phyloP scores from a whole-genome alignment of 2,329 filamentous ascomycete species.

The Furcasterigmium furcatum region DNA sequence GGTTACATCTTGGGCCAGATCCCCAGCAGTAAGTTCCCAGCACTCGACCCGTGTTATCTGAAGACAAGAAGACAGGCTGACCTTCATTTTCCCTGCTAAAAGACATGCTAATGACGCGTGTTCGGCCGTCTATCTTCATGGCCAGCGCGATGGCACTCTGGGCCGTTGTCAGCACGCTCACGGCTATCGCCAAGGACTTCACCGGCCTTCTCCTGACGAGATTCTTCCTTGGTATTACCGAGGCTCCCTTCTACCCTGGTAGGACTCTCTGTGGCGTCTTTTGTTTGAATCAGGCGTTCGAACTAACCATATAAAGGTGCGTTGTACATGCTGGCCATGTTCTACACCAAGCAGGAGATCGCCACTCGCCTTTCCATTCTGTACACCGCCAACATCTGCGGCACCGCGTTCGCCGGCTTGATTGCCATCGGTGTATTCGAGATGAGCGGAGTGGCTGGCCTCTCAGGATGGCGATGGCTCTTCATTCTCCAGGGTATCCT shows the following conservation, averaged over 20 bases:
- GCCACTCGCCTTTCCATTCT: constrained; percentile 30
- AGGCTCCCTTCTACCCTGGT: constrained; percentile 19
- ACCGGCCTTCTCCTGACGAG: constrained; percentile 26
- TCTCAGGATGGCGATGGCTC: constrained; percentile 44
- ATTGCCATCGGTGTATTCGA: constrained; percentile 20
- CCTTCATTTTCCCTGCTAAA: too few relatives aligned
- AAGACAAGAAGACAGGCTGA: not conserved
- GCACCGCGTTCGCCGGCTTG: constrained; percentile 17
- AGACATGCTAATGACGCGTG: constrained; percentile 10
- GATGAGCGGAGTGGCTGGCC: constrained; percentile 36
- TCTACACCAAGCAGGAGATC: constrained; percentile 35
- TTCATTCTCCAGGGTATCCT: constrained; percentile 37
- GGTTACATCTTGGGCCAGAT: constrained; percentile 32
- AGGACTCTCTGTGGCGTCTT: not conserved
- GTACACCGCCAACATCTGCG: constrained; percentile 24
- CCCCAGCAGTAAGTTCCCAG: constrained; percentile 24
- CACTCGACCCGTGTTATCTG: not conserved
- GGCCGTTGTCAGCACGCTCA: constrained; percentile 13
- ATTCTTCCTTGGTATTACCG: constrained; percentile 28
- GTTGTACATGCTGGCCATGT: constrained; percentile 20
- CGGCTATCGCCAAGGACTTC: constrained; percentile 26
- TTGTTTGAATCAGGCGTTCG: not conserved
- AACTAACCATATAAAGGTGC: constrained; percentile 4
- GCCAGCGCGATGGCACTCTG: constrained; percentile 8
- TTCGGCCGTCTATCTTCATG: constrained; percentile 7